phyloP scores from a whole-genome alignment of 2,329 filamentous ascomycete genomes.

The Cladosporium colombiae region DNA sequence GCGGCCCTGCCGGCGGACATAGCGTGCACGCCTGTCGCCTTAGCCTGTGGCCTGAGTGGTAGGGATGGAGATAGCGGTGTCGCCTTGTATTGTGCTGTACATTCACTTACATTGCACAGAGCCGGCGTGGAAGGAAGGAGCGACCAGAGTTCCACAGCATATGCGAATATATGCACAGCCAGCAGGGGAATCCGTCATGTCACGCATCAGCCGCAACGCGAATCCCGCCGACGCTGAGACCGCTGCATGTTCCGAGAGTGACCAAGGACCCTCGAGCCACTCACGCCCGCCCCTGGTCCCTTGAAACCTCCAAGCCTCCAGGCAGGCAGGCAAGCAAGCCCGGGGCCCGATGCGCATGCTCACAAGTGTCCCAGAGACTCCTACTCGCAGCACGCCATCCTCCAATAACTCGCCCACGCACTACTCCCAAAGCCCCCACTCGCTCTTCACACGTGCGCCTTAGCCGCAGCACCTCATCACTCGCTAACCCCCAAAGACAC shows the following conservation, averaged over 20 bases:
- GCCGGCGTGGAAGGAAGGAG: not conserved
- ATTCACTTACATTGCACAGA: slow-evolving; percentile 1
- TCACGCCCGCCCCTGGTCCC: slow-evolving; percentile 1
- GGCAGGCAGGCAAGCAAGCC: not conserved
- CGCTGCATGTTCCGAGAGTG: not conserved
- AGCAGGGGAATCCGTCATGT: not conserved
- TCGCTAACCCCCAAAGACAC: slow-evolving; percentile 7
- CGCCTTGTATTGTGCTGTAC: not conserved
- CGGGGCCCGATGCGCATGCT: not conserved
- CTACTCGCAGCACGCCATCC: slow-evolving; percentile 15
- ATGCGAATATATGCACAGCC: not conserved
- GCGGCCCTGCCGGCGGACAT: not conserved
- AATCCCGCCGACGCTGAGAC: not conserved
- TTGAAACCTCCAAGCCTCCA: not conserved
- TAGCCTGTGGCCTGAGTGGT: not conserved
- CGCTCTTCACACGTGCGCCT: slow-evolving; percentile 13
- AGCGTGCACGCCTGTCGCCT: slow-evolving; percentile 3
- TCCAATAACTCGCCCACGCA: slow-evolving; percentile 18
- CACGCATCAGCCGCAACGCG: not conserved
- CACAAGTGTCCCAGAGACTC: not conserved
- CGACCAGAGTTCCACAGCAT: not conserved
- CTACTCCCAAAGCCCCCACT: slow-evolving; percentile 10
- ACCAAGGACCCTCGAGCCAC: not conserved
- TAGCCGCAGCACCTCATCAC: slow-evolving; percentile 8
- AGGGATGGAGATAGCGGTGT: not conserved